phyloP scores from a whole-genome alignment of 202 grass and related monocot species.

The Schoenoplectus triqueter region DNA sequence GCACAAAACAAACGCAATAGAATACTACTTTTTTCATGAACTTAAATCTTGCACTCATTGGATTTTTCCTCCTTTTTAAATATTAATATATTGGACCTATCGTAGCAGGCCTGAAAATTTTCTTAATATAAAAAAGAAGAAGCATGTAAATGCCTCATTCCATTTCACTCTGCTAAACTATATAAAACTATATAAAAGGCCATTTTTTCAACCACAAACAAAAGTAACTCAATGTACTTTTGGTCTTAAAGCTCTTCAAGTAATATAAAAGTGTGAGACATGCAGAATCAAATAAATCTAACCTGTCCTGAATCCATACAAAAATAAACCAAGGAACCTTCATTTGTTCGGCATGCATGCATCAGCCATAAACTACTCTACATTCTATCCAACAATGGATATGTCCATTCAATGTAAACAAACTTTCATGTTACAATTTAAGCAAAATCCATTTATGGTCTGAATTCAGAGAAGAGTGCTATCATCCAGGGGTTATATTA shows the following conservation, averaged over 20 bases:
- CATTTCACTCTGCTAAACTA: neutral
- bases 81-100: neutral
- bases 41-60: neutral
- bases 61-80: neutral
- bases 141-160: neutral
- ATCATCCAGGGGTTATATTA: neutral
- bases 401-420: constrained; percentile 7
- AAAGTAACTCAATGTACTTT: constrained; percentile 13
- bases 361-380: neutral
- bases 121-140: neutral
- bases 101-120: neutral
- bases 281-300: constrained; percentile 39
- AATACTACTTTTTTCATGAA: neutral
- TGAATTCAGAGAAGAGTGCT: constrained; percentile 1
- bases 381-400: constrained; percentile 1
- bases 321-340: constrained; percentile 34
- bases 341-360: constrained; percentile 17
- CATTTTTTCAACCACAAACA: constrained; percentile 11
- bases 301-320: constrained; percentile 12
- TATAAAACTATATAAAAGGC: neutral
- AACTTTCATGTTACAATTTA: constrained; percentile 20
- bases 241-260: constrained; percentile 18
- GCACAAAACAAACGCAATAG: neutral
- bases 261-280: constrained; percentile 28
- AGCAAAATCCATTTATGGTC: constrained; percentile 20